Evolutionary conservation across 306 rosid species (phyloP).

Genomic region (Canavalia ensiformis): DNA sequence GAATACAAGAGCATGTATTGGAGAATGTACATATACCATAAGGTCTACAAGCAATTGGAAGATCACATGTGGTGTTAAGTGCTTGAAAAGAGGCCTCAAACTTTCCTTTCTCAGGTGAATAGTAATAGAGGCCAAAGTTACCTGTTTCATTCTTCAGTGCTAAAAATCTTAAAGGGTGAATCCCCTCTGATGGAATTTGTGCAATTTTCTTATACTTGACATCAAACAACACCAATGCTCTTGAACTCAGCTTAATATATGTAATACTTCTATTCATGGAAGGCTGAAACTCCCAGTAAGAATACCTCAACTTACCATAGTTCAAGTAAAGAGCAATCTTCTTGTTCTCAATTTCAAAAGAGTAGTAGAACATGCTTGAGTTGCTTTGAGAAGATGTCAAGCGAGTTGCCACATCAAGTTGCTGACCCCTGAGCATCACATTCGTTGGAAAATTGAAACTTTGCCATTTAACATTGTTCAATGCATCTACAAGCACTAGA

Average conservation of each 20-base stretch:
- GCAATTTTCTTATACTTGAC: constrained; percentile 76
- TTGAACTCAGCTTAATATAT: constrained; percentile 64
- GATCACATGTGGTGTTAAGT: constrained; percentile 83
- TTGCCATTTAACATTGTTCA: constrained; percentile 76
- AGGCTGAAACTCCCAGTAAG: constrained; percentile 92
- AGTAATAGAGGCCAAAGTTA: constrained; percentile 79
- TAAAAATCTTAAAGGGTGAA: constrained; percentile 66
- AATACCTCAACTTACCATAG: constrained; percentile 66
- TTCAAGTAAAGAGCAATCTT: constrained; percentile 70
- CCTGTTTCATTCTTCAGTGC: constrained; percentile 85
- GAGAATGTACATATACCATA: constrained; percentile 86
- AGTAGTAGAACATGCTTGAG: constrained; percentile 64
- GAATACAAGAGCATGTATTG: constrained; percentile 76
- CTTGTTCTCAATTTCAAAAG: constrained; percentile 76
- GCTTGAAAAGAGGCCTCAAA: constrained; percentile 88
- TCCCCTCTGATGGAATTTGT: constrained; percentile 57
- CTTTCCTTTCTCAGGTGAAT: constrained; percentile 58
- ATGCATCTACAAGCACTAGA: constrained; percentile 72
- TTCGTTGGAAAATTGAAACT: constrained; percentile 95
- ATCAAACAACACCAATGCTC: constrained; percentile 69
- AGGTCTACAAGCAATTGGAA: constrained; percentile 81
- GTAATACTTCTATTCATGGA: constrained; percentile 72
- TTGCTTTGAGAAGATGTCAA: constrained; percentile 72
- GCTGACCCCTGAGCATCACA: constrained; percentile 87
- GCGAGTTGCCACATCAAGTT: constrained; percentile 78